Evolutionary conservation across 1,284 basidiomycete species (phyloP), one percentile per base, ranked within the genome.

Genomic region (Neonothopanus nambi): DNA sequence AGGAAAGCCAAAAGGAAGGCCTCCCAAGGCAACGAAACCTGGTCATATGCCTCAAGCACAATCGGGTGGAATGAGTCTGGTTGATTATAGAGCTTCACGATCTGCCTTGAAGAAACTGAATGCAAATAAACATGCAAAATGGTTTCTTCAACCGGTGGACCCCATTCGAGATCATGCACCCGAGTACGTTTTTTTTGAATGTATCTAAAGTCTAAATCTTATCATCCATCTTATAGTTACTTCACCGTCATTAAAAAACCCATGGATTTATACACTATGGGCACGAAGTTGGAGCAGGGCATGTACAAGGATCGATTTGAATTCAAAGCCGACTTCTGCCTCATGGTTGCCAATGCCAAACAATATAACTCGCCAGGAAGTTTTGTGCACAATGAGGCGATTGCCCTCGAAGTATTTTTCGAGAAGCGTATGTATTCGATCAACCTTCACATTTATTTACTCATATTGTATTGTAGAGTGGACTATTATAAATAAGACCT

Each of bases 241-340:
- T 93, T 94, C 63, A 85, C 91, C 49, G 74, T 96, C 54, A 91
- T 99, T 71, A 91, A 91, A 67, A 78, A 89, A 13, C 96, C 97
- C 0, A 98, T 99, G 93, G 96, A 99, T 67, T 76, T 99, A 12
- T 87, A 86, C 46, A 95, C 94, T 0, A 91, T 97, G 74, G 77
- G 79, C 18, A 90, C 90, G 51, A 98, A 97, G 70, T 74, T 99
- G 21, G 87, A 93, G 63, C 84, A 81, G 56, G 94, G 94, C 0
- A 82, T 95, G 67, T 99, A 98, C 74, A 81, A 84, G 57, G 84
- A 91, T 63, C 86, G 95, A 20, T 85, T 88, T 64, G 88, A 80
- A 18, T 96, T 98, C 67, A 87, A 89, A 62, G 77, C 80, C 17
- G 96, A 99, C 68, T 91, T 99, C 67, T 85, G 82, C 54, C 81